phyloP scores from a whole-genome alignment of 495 filamentous ascomycete genomes.

The Aspergillus diversus region DNA sequence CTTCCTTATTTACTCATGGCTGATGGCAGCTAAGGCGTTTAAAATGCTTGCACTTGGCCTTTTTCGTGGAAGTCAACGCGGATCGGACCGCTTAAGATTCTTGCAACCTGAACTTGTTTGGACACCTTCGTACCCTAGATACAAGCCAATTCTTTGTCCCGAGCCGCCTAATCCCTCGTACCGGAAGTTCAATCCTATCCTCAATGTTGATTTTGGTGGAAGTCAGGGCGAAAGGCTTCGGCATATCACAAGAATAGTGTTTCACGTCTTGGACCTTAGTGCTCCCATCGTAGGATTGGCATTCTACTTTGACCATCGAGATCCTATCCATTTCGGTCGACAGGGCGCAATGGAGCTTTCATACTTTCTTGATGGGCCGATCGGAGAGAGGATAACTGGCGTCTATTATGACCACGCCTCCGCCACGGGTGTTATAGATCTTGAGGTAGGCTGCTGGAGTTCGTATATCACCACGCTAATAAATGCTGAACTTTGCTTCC shows the following conservation, averaged over 20 bases:
- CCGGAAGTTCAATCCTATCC: not conserved
- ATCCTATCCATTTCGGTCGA: conserved; percentile 4
- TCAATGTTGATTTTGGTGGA: conserved; percentile 12
- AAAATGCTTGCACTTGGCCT: conserved; percentile 12
- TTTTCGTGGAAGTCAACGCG: not conserved
- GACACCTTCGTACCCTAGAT: conserved; percentile 5
- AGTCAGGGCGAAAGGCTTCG: not conserved
- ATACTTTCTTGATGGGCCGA: conserved; percentile 12
- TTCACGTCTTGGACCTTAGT: not conserved
- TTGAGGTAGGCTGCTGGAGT: not conserved
- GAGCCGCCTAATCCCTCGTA: not conserved
- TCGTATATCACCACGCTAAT: not conserved
- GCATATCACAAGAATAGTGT: conserved; percentile 15
- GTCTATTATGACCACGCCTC: not conserved
- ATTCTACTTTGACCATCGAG: conserved; percentile 6
- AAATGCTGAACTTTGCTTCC: not conserved
- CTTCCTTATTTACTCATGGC: not conserved
- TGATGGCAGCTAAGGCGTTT: conserved; percentile 4
- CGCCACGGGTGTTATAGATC: not conserved
- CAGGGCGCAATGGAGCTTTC: conserved; percentile 10
- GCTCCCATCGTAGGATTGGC: not conserved
- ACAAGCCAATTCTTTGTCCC: not conserved
- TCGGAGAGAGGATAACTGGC: conserved; percentile 5
- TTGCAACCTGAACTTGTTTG: not conserved
- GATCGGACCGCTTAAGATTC: not conserved